Percentiles rank a stretch among this genome's conserved stretches.
phyloP scores from a whole-genome alignment of 495 filamentous ascomycete species.

The Chaetomium cochliodes region DNA sequence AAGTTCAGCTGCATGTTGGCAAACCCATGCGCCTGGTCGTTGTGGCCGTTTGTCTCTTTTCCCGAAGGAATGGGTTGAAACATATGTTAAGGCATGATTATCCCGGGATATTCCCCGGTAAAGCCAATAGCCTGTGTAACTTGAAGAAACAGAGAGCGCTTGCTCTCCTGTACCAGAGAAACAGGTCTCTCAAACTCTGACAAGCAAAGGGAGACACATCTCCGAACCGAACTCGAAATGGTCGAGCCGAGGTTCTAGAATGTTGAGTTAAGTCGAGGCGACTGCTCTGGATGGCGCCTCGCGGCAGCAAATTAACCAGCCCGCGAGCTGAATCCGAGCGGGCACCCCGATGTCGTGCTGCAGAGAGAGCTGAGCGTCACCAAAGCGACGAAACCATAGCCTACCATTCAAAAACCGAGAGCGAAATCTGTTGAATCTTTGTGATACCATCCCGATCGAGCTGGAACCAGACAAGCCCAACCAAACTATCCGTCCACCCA shows the following conservation, averaged over 20 bases:
- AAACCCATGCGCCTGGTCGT: background rate
- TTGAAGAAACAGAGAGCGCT: background rate
- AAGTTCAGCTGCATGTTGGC: background rate
- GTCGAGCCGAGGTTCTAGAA: background rate
- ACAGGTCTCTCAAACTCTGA: background rate
- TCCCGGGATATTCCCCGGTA: background rate
- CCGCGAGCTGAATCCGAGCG: constrained; percentile 6
- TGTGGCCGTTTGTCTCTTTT: background rate
- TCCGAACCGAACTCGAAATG: background rate
- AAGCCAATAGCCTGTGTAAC: background rate
- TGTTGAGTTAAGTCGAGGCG: background rate
- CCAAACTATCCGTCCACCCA: too few relatives aligned
- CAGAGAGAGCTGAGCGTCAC: background rate
- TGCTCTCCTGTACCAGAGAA: background rate
- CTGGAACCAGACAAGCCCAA: too few relatives aligned
- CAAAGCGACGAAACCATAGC: background rate
- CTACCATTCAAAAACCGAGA: too few relatives aligned
- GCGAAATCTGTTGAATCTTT: too few relatives aligned
- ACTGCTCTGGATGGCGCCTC: background rate
- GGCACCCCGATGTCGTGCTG: background rate
- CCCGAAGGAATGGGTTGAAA: background rate
- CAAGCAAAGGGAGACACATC: background rate
- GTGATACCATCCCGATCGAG: background rate
- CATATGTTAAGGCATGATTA: background rate
- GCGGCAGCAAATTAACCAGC: constrained; percentile 6